Evolutionary conservation across 2,329 filamentous ascomycete genomes (phyloP), one percentile per base, ranked within the genome.

Genomic region (Hymenoscyphus fraxineus): DNA sequence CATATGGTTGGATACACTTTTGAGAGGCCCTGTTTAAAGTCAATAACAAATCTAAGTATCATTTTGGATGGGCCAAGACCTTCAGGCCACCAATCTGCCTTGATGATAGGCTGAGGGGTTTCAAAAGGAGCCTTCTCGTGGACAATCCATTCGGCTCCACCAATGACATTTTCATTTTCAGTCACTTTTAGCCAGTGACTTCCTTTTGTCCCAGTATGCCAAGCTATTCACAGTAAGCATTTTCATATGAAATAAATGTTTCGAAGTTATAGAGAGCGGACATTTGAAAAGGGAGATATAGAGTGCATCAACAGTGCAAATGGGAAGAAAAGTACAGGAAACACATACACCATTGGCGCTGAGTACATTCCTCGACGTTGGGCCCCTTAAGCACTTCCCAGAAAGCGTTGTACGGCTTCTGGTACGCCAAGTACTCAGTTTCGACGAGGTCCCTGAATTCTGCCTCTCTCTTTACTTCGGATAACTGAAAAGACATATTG

Each of bases 301-400:
- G 27, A 27, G 27, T 27, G 27, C 3, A 27, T 27, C 27, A 27
- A 27, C 27, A 27, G 27, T 27, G 27, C 27, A 27, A 27, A 27
- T 27, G 27, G 1, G 27, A 27, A 27, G 27, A 27, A 27, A 27
- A 3, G 27, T 27, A 27, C 27, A 27, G 27, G 27, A 27, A 27
- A 27, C 27, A 27, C 27, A 27, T 27, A 27, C 27, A 27, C 27
- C 27, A 27, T 27, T 64, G 63, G 16, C 63, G 63, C 19, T 47
- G 27, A 22, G 32, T 41, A 38, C 44, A 58, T 47, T 61, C 63
- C 13, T 64, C 63, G 51, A 41, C 22, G 3, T 58, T 61, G 15
- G 58, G 13, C 10, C 63, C 58, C 19, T 64, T 55, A 16, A 64
- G 51, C 27, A 64, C 55, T 55, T 64, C 40, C 63, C 63, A 64